Percentiles rank a stretch among this genome's conserved stretches.
Evolutionary conservation across 345 rosid genomes (phyloP).

Genomic region (Hibiscus tridactylites): DNA sequence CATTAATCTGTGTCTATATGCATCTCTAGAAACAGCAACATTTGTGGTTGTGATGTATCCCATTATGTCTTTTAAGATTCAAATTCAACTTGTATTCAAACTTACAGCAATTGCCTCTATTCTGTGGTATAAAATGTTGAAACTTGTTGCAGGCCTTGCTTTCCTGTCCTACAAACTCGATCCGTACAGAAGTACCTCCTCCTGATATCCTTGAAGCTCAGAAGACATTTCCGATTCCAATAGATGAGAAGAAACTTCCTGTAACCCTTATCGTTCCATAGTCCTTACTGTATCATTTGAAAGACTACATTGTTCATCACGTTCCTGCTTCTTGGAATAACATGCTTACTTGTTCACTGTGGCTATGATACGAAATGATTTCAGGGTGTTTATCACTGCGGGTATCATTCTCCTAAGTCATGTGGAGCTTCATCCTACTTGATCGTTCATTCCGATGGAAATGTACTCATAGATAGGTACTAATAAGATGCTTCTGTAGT

Average conservation of each 20-base stretch:
- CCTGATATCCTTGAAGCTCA: constrained; percentile 46
- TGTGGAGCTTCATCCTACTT: constrained; percentile 55
- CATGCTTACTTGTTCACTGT: background rate
- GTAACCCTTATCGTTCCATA: constrained; percentile 24
- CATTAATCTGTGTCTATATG: background rate
- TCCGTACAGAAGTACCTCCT: constrained; percentile 49
- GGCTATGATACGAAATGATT: constrained; percentile 3
- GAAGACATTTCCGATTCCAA: constrained; percentile 44
- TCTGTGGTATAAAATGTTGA: background rate
- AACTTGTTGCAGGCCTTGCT: constrained; percentile 41
- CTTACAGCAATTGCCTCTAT: background rate
- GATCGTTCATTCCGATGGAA: constrained; percentile 52
- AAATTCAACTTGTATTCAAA: background rate
- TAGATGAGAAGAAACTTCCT: constrained; percentile 42
- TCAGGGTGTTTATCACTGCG: constrained; percentile 61
- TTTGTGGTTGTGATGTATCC: background rate
- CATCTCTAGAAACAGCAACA: background rate
- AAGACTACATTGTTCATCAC: background rate
- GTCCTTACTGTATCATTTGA: background rate
- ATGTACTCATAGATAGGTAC: constrained; percentile 57
- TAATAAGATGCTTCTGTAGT: background rate
- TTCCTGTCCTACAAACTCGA: constrained; percentile 56
- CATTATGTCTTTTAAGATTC: background rate
- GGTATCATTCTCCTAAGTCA: constrained; percentile 60
- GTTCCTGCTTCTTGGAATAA: background rate